phyloP scores from a whole-genome alignment of 108 stramenopile species.

The Pseudonitzschia multistriata region DNA sequence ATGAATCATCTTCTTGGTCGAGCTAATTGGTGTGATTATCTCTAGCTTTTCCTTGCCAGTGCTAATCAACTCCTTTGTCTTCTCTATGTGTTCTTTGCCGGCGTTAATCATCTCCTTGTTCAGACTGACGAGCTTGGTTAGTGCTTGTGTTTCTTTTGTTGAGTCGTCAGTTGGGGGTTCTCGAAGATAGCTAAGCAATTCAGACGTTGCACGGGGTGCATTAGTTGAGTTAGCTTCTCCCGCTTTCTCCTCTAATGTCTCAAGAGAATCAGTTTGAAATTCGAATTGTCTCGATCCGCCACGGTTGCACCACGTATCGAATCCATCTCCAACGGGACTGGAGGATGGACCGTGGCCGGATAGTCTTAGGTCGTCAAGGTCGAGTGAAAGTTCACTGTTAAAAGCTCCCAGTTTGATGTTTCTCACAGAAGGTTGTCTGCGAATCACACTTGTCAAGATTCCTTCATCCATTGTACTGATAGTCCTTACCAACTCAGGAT shows the following conservation, averaged over 20 bases:
- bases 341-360: neutral
- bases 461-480: constrained; percentile 67
- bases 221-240: neutral
- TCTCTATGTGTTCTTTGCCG: constrained; percentile 14
- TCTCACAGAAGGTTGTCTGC: constrained; percentile 41
- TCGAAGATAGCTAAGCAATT: constrained; percentile 21
- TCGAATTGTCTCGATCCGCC: neutral
- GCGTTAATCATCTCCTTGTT: constrained; percentile 41
- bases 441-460: constrained; percentile 42
- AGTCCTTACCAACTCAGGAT: constrained; percentile 48
- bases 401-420: neutral
- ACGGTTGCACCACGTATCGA: neutral
- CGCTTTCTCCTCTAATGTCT: constrained; percentile 20
- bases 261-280: constrained; percentile 11
- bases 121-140: constrained; percentile 40
- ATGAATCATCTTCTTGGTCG: too few relatives aligned
- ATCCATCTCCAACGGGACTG: neutral
- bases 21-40: too few relatives aligned
- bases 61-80: too few relatives aligned
- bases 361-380: neutral
- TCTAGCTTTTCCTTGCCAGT: constrained; percentile 25
- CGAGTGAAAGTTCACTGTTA: constrained; percentile 5
- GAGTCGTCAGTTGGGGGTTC: constrained; percentile 24
- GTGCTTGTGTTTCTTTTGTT: constrained; percentile 41
- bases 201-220: constrained; percentile 11